These are phyloP conservation scores for Fusarium equiseti DNA, from an alignment of 2,329 filamentous ascomycete species.

Conservation along the genomic window DNA sequence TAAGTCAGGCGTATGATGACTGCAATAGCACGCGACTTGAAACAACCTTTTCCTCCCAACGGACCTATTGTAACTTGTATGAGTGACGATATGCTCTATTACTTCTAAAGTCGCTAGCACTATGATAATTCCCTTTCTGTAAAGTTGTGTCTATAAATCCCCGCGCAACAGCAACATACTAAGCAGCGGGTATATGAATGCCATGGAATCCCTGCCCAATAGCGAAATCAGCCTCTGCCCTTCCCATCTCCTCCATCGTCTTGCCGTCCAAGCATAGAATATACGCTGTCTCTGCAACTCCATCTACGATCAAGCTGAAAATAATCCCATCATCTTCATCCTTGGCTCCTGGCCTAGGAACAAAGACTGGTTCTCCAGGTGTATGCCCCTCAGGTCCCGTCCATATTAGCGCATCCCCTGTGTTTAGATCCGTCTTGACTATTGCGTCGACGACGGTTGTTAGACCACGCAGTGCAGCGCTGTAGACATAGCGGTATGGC, in stretches of 20 bases:
- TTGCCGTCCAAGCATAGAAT: conserved; percentile 73
- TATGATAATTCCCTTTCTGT: background rate
- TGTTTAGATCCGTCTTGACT: conserved; percentile 73
- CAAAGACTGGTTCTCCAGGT: conserved; percentile 77
- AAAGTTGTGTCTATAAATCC: background rate
- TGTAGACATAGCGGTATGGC: conserved; percentile 72
- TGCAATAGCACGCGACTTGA: background rate
- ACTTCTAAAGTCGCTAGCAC: background rate
- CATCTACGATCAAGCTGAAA: conserved; percentile 73
- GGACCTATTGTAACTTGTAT: background rate
- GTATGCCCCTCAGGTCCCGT: conserved; percentile 68
- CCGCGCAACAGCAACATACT: background rate
- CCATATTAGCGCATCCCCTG: conserved; percentile 67
- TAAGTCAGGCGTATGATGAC: background rate
- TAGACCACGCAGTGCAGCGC: conserved; percentile 65
- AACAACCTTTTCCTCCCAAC: background rate
- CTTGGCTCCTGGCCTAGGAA: conserved; percentile 58
- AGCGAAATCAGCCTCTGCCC: conserved; percentile 71
- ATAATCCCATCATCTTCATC: conserved; percentile 74
- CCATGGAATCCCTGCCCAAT: conserved; percentile 77
- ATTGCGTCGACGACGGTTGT: conserved; percentile 73
- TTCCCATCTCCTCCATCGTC: conserved; percentile 72
- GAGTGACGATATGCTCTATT: background rate
- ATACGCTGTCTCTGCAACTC: conserved; percentile 69
- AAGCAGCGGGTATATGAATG: conserved; percentile 54